Base-by-base conservation (phyloP, 148 eudicot species). In the Chenopodium album region DNA sequence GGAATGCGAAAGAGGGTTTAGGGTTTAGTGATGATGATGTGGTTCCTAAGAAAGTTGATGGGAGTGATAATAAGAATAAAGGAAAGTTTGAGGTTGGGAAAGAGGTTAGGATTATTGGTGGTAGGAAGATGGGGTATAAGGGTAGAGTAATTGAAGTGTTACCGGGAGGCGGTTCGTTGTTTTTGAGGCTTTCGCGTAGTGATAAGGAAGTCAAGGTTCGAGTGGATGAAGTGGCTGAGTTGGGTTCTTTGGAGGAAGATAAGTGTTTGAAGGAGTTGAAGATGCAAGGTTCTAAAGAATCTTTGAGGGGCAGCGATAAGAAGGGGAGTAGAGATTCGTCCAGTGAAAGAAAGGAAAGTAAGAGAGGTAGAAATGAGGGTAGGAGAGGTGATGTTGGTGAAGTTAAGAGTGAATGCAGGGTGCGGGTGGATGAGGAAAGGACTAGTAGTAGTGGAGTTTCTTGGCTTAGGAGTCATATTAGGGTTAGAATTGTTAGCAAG, bases 401-500 rank as follows among this genome's bases (percentile, higher is more conserved):
- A 71, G 60, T n/a, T 12, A 64, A 66, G 67, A 52, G 28, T 10
- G 85, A 75, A 48, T 7, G 44, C 44, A 75, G 29, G 70, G 76
- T 70, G 65, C 77, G 47, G 76, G 79, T 81, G 82, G 84, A 75
- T 80, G 78, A 78, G 48, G 77, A 75, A 72, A 84, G 71, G 20
- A 82, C 34, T 23, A 76, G 48, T 34, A 76, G 79, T 59, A 78
- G 69, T 82, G 75, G 80, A 72, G 85, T 89, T 23, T 66, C 83
- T 50, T 96, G 99, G 99, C 87, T 96, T 23, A 85, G 79, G 78
- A 94, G 92, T 88, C 95, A 92, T 73, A 94, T 96, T 76, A 90
- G 92, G 80, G 99, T 94, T 23, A 86, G 95, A 82, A 80, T 96
- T 71, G 71, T 94, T 73, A 94, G 98, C 78, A 86, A 90, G 88